Evolutionary conservation across 495 filamentous ascomycete species (phyloP).

Genomic region (Aspergillus funiculosus): DNA sequence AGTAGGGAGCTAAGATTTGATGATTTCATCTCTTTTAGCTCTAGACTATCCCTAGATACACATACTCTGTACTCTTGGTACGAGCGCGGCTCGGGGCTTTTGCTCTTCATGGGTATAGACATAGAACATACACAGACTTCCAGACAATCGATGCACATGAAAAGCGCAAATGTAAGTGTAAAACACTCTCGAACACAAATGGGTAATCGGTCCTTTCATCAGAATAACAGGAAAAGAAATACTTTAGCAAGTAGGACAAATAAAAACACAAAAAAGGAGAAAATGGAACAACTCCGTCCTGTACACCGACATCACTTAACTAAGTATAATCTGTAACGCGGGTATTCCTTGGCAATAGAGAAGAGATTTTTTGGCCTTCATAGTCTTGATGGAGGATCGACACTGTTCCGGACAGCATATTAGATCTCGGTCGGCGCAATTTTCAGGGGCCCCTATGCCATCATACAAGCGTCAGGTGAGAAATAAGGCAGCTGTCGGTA

Average conservation of each 20-base stretch:
- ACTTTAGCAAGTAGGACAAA: not conserved
- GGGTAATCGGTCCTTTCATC: not conserved
- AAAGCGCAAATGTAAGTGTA: too few relatives aligned
- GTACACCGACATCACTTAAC: not conserved
- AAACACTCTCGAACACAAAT: not conserved
- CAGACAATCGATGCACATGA: too few relatives aligned
- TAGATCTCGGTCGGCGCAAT: not conserved
- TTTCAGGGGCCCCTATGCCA: not conserved
- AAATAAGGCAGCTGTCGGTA: not conserved
- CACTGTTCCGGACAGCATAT: constrained; percentile 13
- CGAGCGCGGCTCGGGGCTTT: not conserved
- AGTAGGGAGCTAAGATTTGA: too few relatives aligned
- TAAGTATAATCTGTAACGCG: not conserved
- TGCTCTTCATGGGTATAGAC: constrained; percentile 8
- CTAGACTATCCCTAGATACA: constrained; percentile 3
- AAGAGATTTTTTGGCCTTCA: not conserved
- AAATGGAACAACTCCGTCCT: constrained; percentile 8
- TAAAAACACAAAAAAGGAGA: not conserved
- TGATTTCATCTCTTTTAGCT: not conserved
- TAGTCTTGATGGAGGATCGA: constrained; percentile 1
- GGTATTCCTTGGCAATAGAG: constrained; percentile 11
- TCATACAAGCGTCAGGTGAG: constrained; percentile 1
- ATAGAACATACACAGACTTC: not conserved
- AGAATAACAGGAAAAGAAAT: not conserved
- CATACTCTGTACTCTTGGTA: not conserved